Evolutionary conservation across 2,329 filamentous ascomycete genomes (phyloP).

Genomic region (Coniochaeta sp.): DNA sequence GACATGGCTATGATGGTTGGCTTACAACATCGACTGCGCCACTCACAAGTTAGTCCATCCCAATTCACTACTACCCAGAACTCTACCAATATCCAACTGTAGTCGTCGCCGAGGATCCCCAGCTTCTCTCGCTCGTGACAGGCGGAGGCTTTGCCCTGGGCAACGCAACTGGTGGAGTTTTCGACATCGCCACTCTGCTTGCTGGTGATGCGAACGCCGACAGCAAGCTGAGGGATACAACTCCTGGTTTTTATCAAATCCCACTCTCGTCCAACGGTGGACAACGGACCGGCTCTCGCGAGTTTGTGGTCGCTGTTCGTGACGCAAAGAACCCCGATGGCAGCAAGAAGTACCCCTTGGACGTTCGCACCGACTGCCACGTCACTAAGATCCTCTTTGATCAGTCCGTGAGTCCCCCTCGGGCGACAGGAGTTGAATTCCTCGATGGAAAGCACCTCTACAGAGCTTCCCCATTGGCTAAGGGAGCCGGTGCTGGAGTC

Average conservation of each 20-base stretch:
- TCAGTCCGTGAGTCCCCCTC: conserved; percentile 12
- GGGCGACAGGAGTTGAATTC: conserved; percentile 26
- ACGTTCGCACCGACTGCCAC: conserved; percentile 19
- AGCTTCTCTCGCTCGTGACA: conserved; percentile 19
- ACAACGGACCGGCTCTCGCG: conserved; percentile 46
- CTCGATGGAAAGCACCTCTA: conserved; percentile 25
- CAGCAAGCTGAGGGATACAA: conserved; percentile 33
- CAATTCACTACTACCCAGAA: no score
- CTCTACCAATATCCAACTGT: no score
- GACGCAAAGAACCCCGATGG: conserved; percentile 22
- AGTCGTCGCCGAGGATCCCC: not conserved
- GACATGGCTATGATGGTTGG: conserved; percentile 1
- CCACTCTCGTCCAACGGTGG: conserved; percentile 44
- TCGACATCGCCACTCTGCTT: conserved; percentile 34
- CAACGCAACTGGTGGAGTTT: conserved; percentile 23
- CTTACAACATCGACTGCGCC: not conserved
- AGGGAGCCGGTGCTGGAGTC: conserved; percentile 13
- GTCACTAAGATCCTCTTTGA: conserved; percentile 32
- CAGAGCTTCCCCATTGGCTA: conserved; percentile 21
- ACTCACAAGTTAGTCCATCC: no score
- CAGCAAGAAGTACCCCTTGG: conserved; percentile 23
- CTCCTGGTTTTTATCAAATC: conserved; percentile 47
- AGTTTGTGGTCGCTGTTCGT: conserved; percentile 36
- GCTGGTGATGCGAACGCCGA: conserved; percentile 46
- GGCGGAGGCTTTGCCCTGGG: conserved; percentile 46